Base-by-base conservation (phyloP, 1,284 basidiomycete genomes). In the Trichosporon inkin region DNA sequence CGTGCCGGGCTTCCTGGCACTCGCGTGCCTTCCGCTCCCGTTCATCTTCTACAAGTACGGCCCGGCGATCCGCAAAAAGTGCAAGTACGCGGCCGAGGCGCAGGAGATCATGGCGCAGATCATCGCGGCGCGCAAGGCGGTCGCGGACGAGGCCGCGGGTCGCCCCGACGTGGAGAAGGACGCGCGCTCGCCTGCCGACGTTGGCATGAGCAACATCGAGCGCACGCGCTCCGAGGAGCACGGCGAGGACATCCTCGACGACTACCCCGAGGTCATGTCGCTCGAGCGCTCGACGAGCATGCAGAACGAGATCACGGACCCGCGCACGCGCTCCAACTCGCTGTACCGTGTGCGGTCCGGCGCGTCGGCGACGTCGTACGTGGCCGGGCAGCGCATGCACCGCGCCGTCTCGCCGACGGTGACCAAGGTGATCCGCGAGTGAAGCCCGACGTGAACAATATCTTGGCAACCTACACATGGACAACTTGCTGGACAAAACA, bases 1-100 rank as follows among this genome's bases (percentile, higher is more conserved):
- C 53, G 77, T 89, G 10, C 86, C 88, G 66, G 86, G 82, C 6
- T 83, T 84, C 71, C 66, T 88, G 57, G 79, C 84, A 2, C 73
- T 85, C 14, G 79, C 78, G 0, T 86, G 84, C 69, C 81, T 82
- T 66, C 87, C 87, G 8, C 72, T 81, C 59, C 82, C 82, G 5
- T 79, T 80, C 68, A 55, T 81, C 32, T 81, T 82, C 67, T 81
- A 79, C 70, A 73, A 72, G 62, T 76, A 86, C 68, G 86, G 85
- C n/a, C 76, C 76, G 39, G 80, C 77, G 73, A 82, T 87, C 61
- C 81, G 86, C 37, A 81, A 80, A 57, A 84, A 81, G 70, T 85
- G 85, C 34, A 81, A 72, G 63, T 75, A 75, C 68, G 68, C 75
- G 39, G 62, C 72, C 44, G 73, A 77, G 56, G 75, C 75, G 24